phyloP scores from a whole-genome alignment of 345 rosid genomes.

The Orychophragmus violaceus region DNA sequence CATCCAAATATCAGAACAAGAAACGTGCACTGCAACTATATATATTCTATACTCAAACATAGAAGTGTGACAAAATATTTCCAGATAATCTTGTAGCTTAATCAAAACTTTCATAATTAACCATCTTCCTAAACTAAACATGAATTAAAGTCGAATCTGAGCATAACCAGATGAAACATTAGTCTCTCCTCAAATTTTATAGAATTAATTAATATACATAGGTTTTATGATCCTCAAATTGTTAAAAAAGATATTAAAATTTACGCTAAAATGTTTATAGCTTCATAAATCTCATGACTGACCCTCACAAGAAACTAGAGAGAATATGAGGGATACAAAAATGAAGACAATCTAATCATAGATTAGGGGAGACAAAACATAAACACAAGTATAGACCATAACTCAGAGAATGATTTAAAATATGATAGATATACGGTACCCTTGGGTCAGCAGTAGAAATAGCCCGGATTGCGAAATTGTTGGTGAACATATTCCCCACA shows the following conservation, averaged over 20 bases:
- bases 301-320: not conserved
- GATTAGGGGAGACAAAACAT: not conserved
- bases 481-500: constrained; percentile 25
- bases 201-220: too few relatives aligned
- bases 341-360: not conserved
- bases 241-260: too few relatives aligned
- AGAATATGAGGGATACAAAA: not conserved
- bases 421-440: constrained; percentile 35
- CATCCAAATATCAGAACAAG: not conserved
- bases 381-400: not conserved
- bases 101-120: not conserved
- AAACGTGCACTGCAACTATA: not conserved
- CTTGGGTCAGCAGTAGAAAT: too few relatives aligned
- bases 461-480: constrained; percentile 47
- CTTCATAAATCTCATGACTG: too few relatives aligned
- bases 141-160: not conserved
- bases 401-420: not conserved
- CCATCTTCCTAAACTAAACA: not conserved
- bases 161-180: too few relatives aligned
- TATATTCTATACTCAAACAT: not conserved
- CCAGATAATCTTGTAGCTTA: not conserved
- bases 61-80: not conserved
- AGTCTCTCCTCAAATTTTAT: too few relatives aligned
- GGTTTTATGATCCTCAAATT: too few relatives aligned
- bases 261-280: too few relatives aligned